These are phyloP conservation scores for Bipolaris oryzae DNA, from an alignment of 2,329 filamentous ascomycete genomes.

Conservation along the genomic window DNA sequence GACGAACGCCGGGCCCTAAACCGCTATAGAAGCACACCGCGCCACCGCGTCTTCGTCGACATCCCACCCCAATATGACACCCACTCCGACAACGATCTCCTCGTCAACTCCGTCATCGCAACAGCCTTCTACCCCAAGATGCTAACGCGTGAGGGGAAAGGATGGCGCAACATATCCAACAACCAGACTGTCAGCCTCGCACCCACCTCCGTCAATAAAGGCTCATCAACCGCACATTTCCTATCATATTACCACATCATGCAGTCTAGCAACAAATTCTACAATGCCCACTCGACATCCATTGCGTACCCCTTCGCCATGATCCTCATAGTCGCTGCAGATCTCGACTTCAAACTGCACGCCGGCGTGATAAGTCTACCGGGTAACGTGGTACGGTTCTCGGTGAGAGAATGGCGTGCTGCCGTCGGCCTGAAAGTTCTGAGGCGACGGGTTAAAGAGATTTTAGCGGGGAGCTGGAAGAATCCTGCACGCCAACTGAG, in stretches of 20 bases:
- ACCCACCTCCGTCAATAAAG: slow-evolving; percentile 87
- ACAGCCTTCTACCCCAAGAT: slow-evolving; percentile 97
- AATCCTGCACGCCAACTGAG: slow-evolving; percentile 49
- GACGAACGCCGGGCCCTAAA: slow-evolving; percentile 74
- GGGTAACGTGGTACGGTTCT: slow-evolving; percentile 83
- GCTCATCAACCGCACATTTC: slow-evolving; percentile 67
- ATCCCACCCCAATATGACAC: slow-evolving; percentile 75
- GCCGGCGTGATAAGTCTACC: slow-evolving; percentile 86
- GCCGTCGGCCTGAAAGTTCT: slow-evolving; percentile 88
- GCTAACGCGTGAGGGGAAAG: slow-evolving; percentile 80
- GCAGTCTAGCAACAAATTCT: slow-evolving; percentile 81
- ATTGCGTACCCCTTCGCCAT: slow-evolving; percentile 77
- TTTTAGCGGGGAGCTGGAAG: slow-evolving; percentile 74
- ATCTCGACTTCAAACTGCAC: slow-evolving; percentile 88
- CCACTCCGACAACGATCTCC: slow-evolving; percentile 79
- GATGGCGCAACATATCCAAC: slow-evolving; percentile 88
- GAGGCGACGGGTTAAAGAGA: slow-evolving; percentile 73
- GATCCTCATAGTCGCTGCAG: slow-evolving; percentile 74
- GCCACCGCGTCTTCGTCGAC: slow-evolving; percentile 79
- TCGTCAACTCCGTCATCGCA: slow-evolving; percentile 82
- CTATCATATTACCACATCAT: slow-evolving; percentile 97
- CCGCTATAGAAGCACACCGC: slow-evolving; percentile 69
- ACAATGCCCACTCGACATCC: slow-evolving; percentile 77
- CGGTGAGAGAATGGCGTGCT: slow-evolving; percentile 85
- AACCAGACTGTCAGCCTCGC: slow-evolving; percentile 89